Evolutionary conservation across 2,329 filamentous ascomycete genomes (phyloP).

Genomic region (Xylariaceae sp.): DNA sequence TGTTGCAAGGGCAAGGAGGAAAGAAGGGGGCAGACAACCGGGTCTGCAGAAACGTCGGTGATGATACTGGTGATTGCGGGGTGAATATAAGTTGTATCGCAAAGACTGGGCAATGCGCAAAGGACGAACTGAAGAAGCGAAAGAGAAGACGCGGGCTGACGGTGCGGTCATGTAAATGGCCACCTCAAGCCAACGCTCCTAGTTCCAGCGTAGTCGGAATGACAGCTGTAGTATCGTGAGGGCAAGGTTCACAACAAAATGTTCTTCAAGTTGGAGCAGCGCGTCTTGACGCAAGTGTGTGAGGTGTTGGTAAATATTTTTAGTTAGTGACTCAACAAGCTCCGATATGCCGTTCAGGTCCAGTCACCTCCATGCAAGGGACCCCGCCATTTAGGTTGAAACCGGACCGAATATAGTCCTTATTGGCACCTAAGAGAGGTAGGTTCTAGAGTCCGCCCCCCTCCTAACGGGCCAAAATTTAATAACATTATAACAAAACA

Average conservation of each 20-base stretch:
- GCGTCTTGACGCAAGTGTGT: background rate
- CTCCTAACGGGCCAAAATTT: no score
- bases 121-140: conserved; percentile 14
- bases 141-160: conserved; percentile 10
- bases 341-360: no score
- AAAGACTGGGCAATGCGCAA: conserved; percentile 17
- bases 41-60: background rate
- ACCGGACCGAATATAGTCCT: no score
- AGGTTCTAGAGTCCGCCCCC: no score
- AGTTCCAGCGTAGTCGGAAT: background rate
- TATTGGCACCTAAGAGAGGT: no score
- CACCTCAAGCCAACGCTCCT: conserved; percentile 8
- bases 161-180: conserved; percentile 16
- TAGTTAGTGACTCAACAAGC: conserved; percentile 25
- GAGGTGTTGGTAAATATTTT: background rate
- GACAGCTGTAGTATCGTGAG: background rate
- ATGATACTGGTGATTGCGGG: background rate
- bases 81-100: conserved; percentile 22
- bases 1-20: background rate
- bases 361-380: no score
- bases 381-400: no score
- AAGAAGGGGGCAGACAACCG: background rate
- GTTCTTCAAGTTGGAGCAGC: background rate
- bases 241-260: background rate
- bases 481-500: no score